phyloP scores from a whole-genome alignment of 805 yeast species.

The Ogataea chonburiensis region DNA sequence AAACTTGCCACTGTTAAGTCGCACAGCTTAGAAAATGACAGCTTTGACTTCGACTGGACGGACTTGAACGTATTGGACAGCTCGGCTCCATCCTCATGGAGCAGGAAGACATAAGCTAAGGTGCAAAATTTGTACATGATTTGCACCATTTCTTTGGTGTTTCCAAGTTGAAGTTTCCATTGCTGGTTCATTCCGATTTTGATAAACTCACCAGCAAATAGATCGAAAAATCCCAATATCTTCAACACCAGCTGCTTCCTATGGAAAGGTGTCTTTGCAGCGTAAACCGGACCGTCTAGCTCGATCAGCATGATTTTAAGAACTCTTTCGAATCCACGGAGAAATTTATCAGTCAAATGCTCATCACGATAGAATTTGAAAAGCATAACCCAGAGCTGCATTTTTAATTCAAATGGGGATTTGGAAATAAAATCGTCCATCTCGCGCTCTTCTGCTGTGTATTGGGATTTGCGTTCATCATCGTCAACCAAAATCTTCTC shows the following conservation, averaged over 20 bases:
- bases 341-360: constrained; percentile 35
- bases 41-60: constrained; percentile 41
- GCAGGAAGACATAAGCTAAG: constrained; percentile 46
- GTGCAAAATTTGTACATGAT: constrained; percentile 36
- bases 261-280: constrained; percentile 27
- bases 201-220: constrained; percentile 42
- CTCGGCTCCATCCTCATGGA: constrained; percentile 51
- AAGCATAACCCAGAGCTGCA: constrained; percentile 75
- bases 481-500: constrained; percentile 27
- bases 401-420: constrained; percentile 63
- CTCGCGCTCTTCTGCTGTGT: constrained; percentile 43
- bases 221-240: constrained; percentile 53
- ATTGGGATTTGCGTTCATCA: constrained; percentile 31
- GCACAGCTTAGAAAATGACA: constrained; percentile 45
- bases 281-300: constrained; percentile 29
- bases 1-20: constrained; percentile 42
- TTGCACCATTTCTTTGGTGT: constrained; percentile 16
- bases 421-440: constrained; percentile 58
- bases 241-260: constrained; percentile 46
- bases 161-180: constrained; percentile 35
- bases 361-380: constrained; percentile 50
- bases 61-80: constrained; percentile 40
- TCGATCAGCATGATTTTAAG: constrained; percentile 45
- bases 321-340: constrained; percentile 51
- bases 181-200: constrained; percentile 25